Conservation (phyloP, 495 filamentous ascomycete species). For the Hyaloscypha bicolor region DNA sequence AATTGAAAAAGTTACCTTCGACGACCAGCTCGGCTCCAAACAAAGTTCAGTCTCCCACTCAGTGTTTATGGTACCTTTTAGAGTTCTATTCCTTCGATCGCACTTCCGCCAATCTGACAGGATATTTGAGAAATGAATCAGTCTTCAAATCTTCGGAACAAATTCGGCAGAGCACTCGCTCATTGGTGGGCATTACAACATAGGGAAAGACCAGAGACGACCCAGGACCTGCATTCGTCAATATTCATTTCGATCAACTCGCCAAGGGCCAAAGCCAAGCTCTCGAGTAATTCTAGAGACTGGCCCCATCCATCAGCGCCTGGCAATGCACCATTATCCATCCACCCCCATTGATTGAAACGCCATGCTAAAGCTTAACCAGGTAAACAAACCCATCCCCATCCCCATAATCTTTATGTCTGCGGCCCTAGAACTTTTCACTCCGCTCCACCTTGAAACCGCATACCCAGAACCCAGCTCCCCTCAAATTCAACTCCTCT, state of each 20-base stretch:
- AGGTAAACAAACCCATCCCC: background rate
- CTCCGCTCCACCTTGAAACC: conserved; percentile 41
- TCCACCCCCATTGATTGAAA: background rate
- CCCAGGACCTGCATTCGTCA: background rate
- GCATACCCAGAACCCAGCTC: conserved; percentile 75
- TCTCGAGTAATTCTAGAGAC: background rate
- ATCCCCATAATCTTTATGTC: background rate
- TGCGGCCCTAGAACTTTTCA: background rate
- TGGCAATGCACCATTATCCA: background rate
- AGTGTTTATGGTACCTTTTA: no score
- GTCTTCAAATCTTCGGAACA: no score
- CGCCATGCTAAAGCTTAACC: conserved; percentile 5
- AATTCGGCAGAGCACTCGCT: no score
- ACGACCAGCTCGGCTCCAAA: no score
- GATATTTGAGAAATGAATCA: no score
- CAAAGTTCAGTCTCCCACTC: no score
- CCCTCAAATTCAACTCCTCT: conserved; percentile 84
- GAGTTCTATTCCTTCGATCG: no score
- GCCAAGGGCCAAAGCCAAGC: background rate
- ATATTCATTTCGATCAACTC: background rate
- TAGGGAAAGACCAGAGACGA: no score
- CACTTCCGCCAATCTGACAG: no score
- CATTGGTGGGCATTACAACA: no score
- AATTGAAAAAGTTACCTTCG: no score
- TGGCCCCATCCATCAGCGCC: background rate